phyloP scores from a whole-genome alignment of 2,329 filamentous ascomycete genomes.

The Triangularia verruculosa region DNA sequence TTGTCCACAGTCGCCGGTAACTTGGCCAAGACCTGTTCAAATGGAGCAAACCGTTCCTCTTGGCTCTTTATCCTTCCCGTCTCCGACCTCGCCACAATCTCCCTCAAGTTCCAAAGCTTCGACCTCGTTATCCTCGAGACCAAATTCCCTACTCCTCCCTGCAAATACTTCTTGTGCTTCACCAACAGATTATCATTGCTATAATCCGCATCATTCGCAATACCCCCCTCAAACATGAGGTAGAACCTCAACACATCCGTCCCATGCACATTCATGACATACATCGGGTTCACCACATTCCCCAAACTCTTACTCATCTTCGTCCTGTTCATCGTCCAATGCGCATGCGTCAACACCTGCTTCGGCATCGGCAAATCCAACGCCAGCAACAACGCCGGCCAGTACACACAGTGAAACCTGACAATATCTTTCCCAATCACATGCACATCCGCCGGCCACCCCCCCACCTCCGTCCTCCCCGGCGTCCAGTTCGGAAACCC shows the following conservation, averaged over 20 bases:
- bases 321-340: constrained; percentile 87
- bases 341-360: constrained; percentile 81
- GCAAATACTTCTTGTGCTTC: constrained; percentile 76
- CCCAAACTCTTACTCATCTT: constrained; percentile 98
- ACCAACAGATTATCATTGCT: constrained; percentile 72
- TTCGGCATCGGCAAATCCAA: constrained; percentile 75
- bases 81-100: constrained; percentile 47
- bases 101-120: constrained; percentile 65
- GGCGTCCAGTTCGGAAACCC: constrained; percentile 77
- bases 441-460: constrained; percentile 91
- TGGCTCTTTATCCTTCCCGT: background rate
- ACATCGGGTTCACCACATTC: constrained; percentile 93
- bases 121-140: constrained; percentile 65
- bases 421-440: constrained; percentile 96
- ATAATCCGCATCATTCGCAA: constrained; percentile 78
- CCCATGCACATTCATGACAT: constrained; percentile 84
- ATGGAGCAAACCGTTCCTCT: background rate
- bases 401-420: constrained; percentile 95
- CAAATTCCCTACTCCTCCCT: constrained; percentile 77
- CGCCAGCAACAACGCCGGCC: constrained; percentile 93
- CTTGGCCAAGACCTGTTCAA: constrained; percentile 28
- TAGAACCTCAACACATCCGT: constrained; percentile 88
- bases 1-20: constrained; percentile 36
- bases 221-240: constrained; percentile 74
- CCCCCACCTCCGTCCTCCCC: constrained; percentile 56